Evolutionary conservation across 2,329 filamentous ascomycete species (phyloP), one percentile per base, ranked within the genome.

Genomic region (Aspergillus fijiensis): DNA sequence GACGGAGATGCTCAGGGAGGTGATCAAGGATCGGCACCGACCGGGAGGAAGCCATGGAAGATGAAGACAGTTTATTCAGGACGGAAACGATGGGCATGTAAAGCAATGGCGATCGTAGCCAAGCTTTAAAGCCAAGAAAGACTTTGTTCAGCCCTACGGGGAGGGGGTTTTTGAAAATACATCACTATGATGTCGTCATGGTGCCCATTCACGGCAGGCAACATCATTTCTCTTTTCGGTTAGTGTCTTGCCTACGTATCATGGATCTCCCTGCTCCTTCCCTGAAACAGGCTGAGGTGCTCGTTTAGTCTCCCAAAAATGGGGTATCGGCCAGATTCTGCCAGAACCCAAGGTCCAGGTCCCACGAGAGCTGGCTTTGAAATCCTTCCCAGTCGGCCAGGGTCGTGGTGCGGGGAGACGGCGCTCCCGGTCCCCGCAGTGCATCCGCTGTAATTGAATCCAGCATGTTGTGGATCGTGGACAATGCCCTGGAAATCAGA

Each of bases 391-490:
- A 35, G 33, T 35, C 33, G 33, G 33, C 33, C 12, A 35, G 11
- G 33, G 33, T 35, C 33, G 33, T 29, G 14, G 11, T 16, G 12
- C 33, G 33, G 11, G 33, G 33, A 4, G 33, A 35, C 11, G 14
- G 33, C 11, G 12, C 14, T 11, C 14, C 33, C 4, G 33, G 33
- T 12, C 11, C 12, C 33, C 33, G 33, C 33, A 35, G 1, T 16
- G 33, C 33, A 16, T 16, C 33, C 4, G 33, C 33, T 12, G 33
- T 35, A 6, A 69, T 61, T 5, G 67, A 70, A 39, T 72, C 70
- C 14, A 72, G 35, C 4, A 72, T 68, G 12, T 62, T 66, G 56
- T 67, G 65, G 6, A 71, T 70, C 1, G 67, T 69, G 29, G 64
- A 64, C 14, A 67, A 68, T 6, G 67, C 68, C 51, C 66, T 69